These are phyloP conservation scores for Marasmius oreades DNA, from an alignment of 1,284 basidiomycete species.

Conservation along the genomic window DNA sequence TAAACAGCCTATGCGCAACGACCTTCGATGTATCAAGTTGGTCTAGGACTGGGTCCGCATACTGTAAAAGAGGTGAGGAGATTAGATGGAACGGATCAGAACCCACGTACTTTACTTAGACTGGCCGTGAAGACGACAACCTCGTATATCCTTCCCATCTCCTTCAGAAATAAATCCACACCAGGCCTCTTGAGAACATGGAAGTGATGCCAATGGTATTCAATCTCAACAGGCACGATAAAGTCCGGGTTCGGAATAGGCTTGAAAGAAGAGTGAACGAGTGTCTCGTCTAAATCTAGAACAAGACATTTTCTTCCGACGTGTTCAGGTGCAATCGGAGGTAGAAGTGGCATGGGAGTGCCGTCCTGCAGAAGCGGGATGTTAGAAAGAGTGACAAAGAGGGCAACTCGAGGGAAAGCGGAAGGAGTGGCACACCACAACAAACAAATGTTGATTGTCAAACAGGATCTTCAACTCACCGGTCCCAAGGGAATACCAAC, in stretches of 20 bases:
- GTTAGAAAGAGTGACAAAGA: background rate
- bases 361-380: conserved; percentile 61
- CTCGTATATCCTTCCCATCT: conserved; percentile 98
- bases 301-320: conserved; percentile 82
- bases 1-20: conserved; percentile 94
- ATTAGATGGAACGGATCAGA: conserved; percentile 9
- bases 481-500: conserved; percentile 51
- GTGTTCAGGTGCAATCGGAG: conserved; percentile 61
- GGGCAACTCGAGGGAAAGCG: background rate
- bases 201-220: conserved; percentile 96
- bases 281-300: conserved; percentile 86
- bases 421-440: background rate
- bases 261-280: conserved; percentile 67
- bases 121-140: conserved; percentile 98
- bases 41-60: conserved; percentile 97
- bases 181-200: conserved; percentile 99
- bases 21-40: conserved; percentile 92
- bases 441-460: background rate
- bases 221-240: conserved; percentile 98
- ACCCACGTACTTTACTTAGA: conserved; percentile 77
- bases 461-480: conserved; percentile 25
- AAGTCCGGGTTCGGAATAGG: conserved; percentile 96
- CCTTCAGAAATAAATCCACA: conserved; percentile 94
- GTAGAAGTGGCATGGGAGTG: conserved; percentile 74
- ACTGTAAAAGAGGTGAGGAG: conserved; percentile 46